phyloP scores from a whole-genome alignment of 2,329 filamentous ascomycete genomes.

The Cordyceps cicadae region DNA sequence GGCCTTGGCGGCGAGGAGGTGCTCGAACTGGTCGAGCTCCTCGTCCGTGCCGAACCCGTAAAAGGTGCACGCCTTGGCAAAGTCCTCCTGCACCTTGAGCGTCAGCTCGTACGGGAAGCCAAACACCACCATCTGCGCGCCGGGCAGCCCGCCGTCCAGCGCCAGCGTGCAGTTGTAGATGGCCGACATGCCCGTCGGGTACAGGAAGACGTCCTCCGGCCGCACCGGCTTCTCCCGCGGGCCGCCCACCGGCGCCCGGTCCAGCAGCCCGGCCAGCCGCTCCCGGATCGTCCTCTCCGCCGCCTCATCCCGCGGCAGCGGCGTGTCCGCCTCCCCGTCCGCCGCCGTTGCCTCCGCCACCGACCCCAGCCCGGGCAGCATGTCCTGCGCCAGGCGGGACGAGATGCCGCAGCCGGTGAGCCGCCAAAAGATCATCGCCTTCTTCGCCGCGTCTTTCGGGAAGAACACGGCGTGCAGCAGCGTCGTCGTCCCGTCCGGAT shows the following conservation, averaged over 20 bases:
- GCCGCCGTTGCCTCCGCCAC: neutral
- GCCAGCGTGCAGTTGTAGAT: conserved; percentile 36
- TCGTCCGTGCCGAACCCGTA: conserved; percentile 35
- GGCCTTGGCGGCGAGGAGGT: conserved; percentile 34
- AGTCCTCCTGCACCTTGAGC: conserved; percentile 40
- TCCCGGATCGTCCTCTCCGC: neutral
- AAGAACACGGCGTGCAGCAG: neutral
- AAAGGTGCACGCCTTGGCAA: conserved; percentile 36
- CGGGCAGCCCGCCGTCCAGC: conserved; percentile 24
- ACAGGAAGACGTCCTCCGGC: conserved; percentile 40
- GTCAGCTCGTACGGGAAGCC: conserved; percentile 45
- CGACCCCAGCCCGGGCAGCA: neutral
- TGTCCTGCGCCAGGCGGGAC: neutral
- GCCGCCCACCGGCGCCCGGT: neutral
- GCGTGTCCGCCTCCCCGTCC: neutral
- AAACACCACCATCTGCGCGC: conserved; percentile 27
- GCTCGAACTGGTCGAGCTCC: conserved; percentile 37
- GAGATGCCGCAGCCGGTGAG: neutral
- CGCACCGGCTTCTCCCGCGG: conserved; percentile 18
- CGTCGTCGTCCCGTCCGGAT: neutral
- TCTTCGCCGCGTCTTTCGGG: neutral
- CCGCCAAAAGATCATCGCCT: neutral
- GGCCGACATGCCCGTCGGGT: conserved; percentile 46
- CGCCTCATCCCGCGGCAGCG: neutral
- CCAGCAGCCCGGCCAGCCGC: neutral